Base-by-base conservation (phyloP, 2,329 filamentous ascomycete genomes). In the Colletotrichum sp. region DNA sequence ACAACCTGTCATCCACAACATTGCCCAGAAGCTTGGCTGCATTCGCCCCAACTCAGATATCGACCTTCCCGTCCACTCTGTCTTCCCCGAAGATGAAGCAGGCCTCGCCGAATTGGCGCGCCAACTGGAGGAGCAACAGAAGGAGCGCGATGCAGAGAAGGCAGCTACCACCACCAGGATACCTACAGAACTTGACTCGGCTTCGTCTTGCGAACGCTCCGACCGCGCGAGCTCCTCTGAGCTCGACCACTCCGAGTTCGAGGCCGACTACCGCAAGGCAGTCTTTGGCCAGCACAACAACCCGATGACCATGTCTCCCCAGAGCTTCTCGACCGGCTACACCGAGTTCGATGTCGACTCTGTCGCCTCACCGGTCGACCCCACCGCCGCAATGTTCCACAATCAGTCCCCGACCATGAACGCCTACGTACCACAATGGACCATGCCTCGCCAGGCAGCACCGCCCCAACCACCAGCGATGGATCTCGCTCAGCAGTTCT, bases 1-100 rank as follows among this genome's bases (percentile, higher is more conserved):
- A 39, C 90, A 92, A 79, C 91, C 92, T 5, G 88, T 93, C 30
- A 92, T 93, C 70, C 92, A 93, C 84, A 90, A 93, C 81, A 93
- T 93, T 75, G 91, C 91, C 39, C 88, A 90, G 78, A 92, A 90
- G 83, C 89, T 93, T 32, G 91, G 91, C 63, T 93, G 91, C 85
- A 92, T 93, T 79, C 88, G 91, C 71, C 90, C 90, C 21, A 92
- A 92, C 79, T 90, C 88, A 80, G 92, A 93, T 79, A 87, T 90
- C 81, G 87, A 92, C 81, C 84, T 92, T 66, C 90, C 90, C 24
- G 87, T 89, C 26, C 88, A 91, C 77, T 88, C 89, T 3, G 86
- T 91, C 30, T 93, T 93, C 81, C 91, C 92, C 70, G 91, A 93
- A 81, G 90, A 92, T 79, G 90, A 91, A 80, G 87, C 88, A 15